Evolutionary conservation across 768 basidiomycete genomes (phyloP).

Genomic region (Hygrophorus russula): DNA sequence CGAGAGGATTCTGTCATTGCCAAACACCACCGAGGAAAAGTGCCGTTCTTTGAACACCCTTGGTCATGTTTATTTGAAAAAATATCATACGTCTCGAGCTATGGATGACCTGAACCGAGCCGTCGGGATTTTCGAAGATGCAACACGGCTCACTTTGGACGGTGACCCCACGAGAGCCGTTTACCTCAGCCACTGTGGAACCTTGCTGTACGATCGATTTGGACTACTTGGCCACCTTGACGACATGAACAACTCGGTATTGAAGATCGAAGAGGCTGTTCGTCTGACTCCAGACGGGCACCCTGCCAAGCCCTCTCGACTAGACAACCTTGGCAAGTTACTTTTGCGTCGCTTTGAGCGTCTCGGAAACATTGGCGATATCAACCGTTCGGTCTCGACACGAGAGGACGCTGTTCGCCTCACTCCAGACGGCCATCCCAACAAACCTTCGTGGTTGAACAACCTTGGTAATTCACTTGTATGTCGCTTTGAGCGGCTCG

Average conservation of each 20-base stretch:
- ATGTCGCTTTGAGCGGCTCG: neutral
- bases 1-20: too few species aligned
- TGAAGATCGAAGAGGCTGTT: neutral
- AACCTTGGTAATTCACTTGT: conserved; percentile 5
- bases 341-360: neutral
- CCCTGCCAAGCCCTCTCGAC: too few species aligned
- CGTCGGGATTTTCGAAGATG: too few species aligned
- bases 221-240: neutral
- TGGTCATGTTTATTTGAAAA: too few species aligned
- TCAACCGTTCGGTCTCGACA: neutral
- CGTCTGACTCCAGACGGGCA: neutral
- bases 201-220: neutral
- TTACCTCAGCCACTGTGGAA: conserved; percentile 1
- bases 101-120: too few species aligned
- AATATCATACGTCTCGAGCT: too few species aligned
- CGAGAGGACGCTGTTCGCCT: too few species aligned
- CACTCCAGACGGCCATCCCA: neutral
- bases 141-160: neutral
- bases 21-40: too few species aligned
- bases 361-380: neutral
- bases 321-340: neutral
- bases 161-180: conserved; percentile 3
- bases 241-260: conserved; percentile 5
- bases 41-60: too few species aligned
- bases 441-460: neutral